Conservation (phyloP, 1,284 basidiomycete genomes). For the Gymnopus androsaceus region DNA sequence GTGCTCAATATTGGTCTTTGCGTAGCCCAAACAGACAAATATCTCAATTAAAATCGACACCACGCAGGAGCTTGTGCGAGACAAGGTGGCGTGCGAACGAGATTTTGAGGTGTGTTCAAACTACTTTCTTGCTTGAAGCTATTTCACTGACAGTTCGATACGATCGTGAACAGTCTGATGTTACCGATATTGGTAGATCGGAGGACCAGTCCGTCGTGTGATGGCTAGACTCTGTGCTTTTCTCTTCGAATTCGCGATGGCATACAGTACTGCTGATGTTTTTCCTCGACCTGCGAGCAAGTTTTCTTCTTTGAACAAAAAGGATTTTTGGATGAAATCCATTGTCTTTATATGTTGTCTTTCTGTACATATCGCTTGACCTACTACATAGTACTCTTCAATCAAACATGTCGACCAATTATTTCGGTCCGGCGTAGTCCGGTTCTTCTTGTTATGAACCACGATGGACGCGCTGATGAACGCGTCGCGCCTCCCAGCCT, state of each 20-base stretch:
- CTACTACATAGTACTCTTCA: no score
- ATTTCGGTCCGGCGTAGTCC: no score
- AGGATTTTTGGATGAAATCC: no score
- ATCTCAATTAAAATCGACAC: slow-evolving; percentile 59
- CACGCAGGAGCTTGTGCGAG: slow-evolving; percentile 44
- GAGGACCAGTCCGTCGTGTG: neutral
- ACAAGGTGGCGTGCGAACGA: slow-evolving; percentile 18
- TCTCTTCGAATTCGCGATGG: neutral
- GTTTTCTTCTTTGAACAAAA: no score
- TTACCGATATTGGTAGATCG: slow-evolving; percentile 1
- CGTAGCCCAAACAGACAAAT: slow-evolving; percentile 38
- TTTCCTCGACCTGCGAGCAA: no score
- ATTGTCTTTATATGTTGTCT: no score
- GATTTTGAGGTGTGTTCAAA: slow-evolving; percentile 16
- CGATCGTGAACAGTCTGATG: neutral
- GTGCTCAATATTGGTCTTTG: neutral
- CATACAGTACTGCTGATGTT: no score
- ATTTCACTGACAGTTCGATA: neutral
- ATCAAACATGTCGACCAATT: no score
- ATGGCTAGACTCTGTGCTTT: neutral
- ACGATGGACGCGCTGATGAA: neutral
- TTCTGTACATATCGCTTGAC: no score
- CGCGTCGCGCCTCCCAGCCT: neutral
- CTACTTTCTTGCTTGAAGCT: no score
- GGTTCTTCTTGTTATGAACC: neutral